Base-by-base conservation (phyloP, 345 rosid genomes). In the Pseudoturritis turrita region DNA sequence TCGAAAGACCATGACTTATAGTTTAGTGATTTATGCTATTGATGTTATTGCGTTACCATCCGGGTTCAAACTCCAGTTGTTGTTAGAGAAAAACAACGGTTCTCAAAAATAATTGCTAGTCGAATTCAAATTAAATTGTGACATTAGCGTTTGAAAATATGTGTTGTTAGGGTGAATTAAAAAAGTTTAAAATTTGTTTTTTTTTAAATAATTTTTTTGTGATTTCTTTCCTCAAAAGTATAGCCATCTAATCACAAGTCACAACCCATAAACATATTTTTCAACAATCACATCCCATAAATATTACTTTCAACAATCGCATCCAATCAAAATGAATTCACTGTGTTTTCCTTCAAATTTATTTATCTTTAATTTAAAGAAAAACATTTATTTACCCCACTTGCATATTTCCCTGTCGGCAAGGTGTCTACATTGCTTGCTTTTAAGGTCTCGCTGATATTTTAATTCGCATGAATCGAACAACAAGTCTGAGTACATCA, bases 321-420 rank as follows among this genome's bases (percentile, higher is more conserved):
- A 36, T 36, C 15, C 21, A 68, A 28, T 47, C 31, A 22, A 61
- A 40, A 51, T 50, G 15, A 52, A n/a, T 31, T 41, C 28, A 52
- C 11, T 17, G 23, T 55, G 2, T 18, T 54, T 5, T 44, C 54
- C 57, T 11, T 43, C 39, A 22, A 45, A 43, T 3, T 14, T 22
- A 64, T 73, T 56, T 64, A 22, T 44, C 9, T 15, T 51, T 35
- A 54, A 11, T n/a, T n/a, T 0, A 8, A 17, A 13, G 12, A 2
- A 7, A 22, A 61, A 71, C 22, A 63, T 40, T 44, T 37, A 39
- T 40, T 39, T 49, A 28, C 21, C 21, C 66, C 68, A 65, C 67
- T 66, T 59, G 61, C 59, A 66, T 59, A 28, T 58, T 29, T 37
- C 54, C 62, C 31, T 74, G 78, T 74, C 68, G 78, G 68, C 73